Conservation (phyloP, 2,329 filamentous ascomycete species). For the Paraphoma sp. region DNA sequence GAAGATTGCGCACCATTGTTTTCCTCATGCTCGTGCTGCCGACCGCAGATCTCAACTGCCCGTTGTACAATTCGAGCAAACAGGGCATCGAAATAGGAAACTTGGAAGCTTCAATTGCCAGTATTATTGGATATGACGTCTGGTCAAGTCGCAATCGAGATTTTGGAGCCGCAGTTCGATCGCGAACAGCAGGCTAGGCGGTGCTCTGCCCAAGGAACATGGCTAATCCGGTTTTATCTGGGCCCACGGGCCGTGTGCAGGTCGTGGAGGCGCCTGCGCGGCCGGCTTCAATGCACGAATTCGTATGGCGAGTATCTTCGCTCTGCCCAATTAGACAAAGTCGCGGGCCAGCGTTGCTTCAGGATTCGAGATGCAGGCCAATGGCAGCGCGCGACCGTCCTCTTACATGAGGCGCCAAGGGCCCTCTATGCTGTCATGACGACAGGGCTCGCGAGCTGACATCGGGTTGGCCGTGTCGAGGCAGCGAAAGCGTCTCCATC, state of each 20-base stretch:
- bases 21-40: conserved; percentile 6
- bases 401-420: conserved; percentile 32
- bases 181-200: conserved; percentile 29
- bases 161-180: conserved; percentile 37
- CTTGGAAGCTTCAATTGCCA: conserved; percentile 31
- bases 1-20: conserved; percentile 4
- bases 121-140: conserved; percentile 43
- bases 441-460: conserved; percentile 36
- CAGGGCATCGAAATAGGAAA: conserved; percentile 17
- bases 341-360: conserved; percentile 19
- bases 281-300: conserved; percentile 39
- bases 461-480: conserved; percentile 17
- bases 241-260: conserved; percentile 38
- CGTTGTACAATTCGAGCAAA: conserved; percentile 6
- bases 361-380: conserved; percentile 26
- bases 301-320: conserved; percentile 34
- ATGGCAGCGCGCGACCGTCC: conserved; percentile 18
- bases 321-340: conserved; percentile 33
- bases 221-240: conserved; percentile 39
- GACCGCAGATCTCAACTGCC: not conserved
- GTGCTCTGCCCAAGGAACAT: conserved; percentile 31
- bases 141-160: conserved; percentile 33
- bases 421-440: conserved; percentile 34
- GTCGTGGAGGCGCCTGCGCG: conserved; percentile 31
- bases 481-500: conserved; percentile 22